Evolutionary conservation across 208 protist genomes (phyloP), one percentile per base, ranked within the genome.

Genomic region (Herpetomonas tarakana): DNA sequence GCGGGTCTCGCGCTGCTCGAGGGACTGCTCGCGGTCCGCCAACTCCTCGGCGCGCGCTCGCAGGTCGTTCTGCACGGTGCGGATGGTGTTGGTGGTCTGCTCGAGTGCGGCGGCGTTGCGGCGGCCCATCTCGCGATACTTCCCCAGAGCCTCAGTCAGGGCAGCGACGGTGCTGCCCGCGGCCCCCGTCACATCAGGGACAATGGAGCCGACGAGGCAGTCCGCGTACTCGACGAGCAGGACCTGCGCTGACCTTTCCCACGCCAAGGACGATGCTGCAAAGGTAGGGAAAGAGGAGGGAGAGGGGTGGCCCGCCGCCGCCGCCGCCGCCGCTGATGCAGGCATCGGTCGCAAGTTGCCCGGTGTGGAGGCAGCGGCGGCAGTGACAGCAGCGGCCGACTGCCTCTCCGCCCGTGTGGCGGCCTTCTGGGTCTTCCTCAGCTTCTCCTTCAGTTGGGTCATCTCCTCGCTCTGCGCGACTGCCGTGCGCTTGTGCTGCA

Each of bases 21-120:
- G 25, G 0, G 39, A 63, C 1, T 35, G 49, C 29, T 79, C 65
- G 3, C 61, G 49, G 19, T 58, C 26, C 24, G 49, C 35, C 12
- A 77, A 45, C n/a, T 47, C 51, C 28, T 68, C 65, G 28, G 68
- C 52, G 27, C 67, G 58, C 25, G 52, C 31, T 0, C 61, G 65
- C 58, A 84, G 39, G 14, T 81, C 78, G 18, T 76, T 57, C 65
- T 85, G 74, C 25, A 89, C 65, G 7, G 56, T 44, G 21, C 67
- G 72, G 35, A 89, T 85, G 14, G 78, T 80, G 31, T 62, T 74
- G 9, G 75, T 85, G 9, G 82, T 89, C 19, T 76, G 44, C 56
- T 85, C 78, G 22, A 89, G 61, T 16, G 75, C 74, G 29, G 54
- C 27, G 2, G 72, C 74, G 52, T 75, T 82, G 57, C 78, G 77